Percentiles rank a stretch among this genome's conserved stretches.
phyloP scores from a whole-genome alignment of 768 basidiomycete genomes.

The Peribolospora kevripleyi region DNA sequence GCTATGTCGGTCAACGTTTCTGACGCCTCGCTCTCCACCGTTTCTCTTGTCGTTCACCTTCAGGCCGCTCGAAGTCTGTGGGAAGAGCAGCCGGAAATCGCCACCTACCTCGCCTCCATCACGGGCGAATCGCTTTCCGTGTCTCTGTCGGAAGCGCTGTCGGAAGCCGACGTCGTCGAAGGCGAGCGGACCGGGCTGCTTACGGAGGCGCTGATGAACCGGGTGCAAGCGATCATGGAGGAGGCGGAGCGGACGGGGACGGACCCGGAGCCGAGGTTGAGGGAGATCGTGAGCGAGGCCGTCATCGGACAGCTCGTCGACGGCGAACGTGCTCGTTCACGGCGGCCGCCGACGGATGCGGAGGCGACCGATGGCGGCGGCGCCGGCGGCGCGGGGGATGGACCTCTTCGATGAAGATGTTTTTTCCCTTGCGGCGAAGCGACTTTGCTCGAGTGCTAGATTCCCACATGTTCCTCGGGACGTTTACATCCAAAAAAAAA shows the following conservation, averaged over 20 bases:
- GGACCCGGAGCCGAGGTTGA: constrained; percentile 16
- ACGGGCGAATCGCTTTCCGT: constrained; percentile 7
- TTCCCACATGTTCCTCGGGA: too few relatives aligned
- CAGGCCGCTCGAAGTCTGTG: constrained; percentile 13
- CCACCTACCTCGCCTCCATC: constrained; percentile 13
- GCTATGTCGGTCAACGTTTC: neutral
- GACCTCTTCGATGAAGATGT: too few relatives aligned
- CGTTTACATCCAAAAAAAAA: too few relatives aligned
- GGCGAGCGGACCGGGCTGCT: constrained; percentile 3
- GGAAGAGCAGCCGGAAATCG: constrained; percentile 15
- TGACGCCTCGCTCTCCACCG: neutral
- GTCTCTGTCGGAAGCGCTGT: neutral
- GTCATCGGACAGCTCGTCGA: neutral
- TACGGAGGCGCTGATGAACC: constrained; percentile 16
- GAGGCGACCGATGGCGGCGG: too few relatives aligned
- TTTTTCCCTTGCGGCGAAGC: too few relatives aligned
- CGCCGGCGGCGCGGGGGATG: too few relatives aligned
- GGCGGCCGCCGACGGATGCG: too few relatives aligned
- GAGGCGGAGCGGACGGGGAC: constrained; percentile 13
- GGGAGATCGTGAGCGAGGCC: constrained; percentile 18
- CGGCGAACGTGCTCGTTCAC: too few relatives aligned
- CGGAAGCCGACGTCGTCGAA: neutral
- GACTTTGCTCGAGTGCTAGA: too few relatives aligned
- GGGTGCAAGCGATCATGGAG: constrained; percentile 19
- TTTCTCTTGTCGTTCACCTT: neutral